Base-by-base conservation (phyloP, 495 filamentous ascomycete genomes). In the Neurospora sublineolata region DNA sequence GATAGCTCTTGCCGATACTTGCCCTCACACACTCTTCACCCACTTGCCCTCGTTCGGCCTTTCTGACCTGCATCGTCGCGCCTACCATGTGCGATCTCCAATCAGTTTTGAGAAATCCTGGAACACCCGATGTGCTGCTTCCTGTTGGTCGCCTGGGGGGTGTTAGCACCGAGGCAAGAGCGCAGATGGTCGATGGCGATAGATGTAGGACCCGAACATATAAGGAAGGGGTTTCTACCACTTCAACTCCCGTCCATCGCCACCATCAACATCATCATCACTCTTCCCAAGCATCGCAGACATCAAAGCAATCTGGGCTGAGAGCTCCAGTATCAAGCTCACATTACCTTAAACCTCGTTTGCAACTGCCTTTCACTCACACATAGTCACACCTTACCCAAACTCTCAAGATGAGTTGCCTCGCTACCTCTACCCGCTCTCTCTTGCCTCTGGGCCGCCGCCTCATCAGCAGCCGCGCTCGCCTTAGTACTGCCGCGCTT, bases 401-500 rank as follows among this genome's bases (percentile, higher is more conserved):
- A 69, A 14, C n/a, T n/a, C 41, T n/a, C 40, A 71, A 52, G 36
- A 71, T 71, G 69, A 70, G 44, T 14, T 18, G 41, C 42, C 68
- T 75, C 14, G 9, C 41, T 11, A 33, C 46, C 46, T 72, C 41
- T 10, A 30, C 52, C 52, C 73, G 73, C 46, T 38, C 70, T 27
- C 16, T 68, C 4, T 39, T 68, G 30, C 67, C 67, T 30, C 18
- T 72, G 12, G 33, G 71, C 71, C 73, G 71, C 30, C 30, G n/a
- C 14, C 30, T 23, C 70, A 38, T 68, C 38, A 27, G 16, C 30
- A 40, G 70, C 69, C 69, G 60, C 69, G 74, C 68, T 67, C 69
- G 71, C 39, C 36, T 76, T 37, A 75, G 68, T 74, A 76, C 72
- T 20, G 70, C 70, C 18, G 38, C 74, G 64, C 69, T 75, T 37